These are phyloP conservation scores for Lagenidium giganteum DNA, from an alignment of 352 stramenopile species.

Conservation along the genomic window DNA sequence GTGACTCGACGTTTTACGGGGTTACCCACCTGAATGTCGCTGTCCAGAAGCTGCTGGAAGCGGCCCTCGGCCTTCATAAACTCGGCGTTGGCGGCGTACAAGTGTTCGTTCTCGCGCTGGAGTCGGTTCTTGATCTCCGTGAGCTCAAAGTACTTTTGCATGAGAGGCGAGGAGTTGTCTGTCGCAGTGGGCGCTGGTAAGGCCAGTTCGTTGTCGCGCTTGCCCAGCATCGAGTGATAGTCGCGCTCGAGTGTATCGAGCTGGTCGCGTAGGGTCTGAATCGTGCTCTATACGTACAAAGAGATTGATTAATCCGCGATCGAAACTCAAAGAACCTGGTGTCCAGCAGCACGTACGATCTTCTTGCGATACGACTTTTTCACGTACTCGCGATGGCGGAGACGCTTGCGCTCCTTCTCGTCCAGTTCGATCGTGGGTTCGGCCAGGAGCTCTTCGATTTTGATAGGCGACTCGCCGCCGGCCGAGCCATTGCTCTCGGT, in stretches of 20 bases:
- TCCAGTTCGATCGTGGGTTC: not conserved
- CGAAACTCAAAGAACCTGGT: not conserved
- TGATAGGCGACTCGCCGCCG: no score
- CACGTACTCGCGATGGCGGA: slow-evolving; percentile 64
- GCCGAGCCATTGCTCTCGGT: not conserved
- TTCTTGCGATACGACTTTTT: slow-evolving; percentile 75
- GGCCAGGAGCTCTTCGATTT: no score
- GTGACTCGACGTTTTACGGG: not conserved
- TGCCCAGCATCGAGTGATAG: slow-evolving; percentile 31
- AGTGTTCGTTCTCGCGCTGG: slow-evolving; percentile 45
- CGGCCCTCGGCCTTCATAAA: slow-evolving; percentile 49
- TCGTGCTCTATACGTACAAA: slow-evolving; percentile 28
- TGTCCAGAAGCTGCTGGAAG: slow-evolving; percentile 48
- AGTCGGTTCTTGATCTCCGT: slow-evolving; percentile 38
- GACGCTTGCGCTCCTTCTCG: slow-evolving; percentile 29
- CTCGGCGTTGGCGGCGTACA: slow-evolving; percentile 40
- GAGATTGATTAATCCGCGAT: slow-evolving; percentile 3
- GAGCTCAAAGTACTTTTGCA: slow-evolving; percentile 43
- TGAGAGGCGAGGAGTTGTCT: slow-evolving; percentile 6
- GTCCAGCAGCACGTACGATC: slow-evolving; percentile 27
- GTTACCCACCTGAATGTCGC: slow-evolving; percentile 20
- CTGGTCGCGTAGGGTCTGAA: slow-evolving; percentile 40
- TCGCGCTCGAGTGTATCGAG: slow-evolving; percentile 34
- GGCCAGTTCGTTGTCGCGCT: not conserved
- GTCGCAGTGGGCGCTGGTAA: not conserved